Conservation (phyloP, 352 stramenopile species). For the Pythium sukuiense region DNA sequence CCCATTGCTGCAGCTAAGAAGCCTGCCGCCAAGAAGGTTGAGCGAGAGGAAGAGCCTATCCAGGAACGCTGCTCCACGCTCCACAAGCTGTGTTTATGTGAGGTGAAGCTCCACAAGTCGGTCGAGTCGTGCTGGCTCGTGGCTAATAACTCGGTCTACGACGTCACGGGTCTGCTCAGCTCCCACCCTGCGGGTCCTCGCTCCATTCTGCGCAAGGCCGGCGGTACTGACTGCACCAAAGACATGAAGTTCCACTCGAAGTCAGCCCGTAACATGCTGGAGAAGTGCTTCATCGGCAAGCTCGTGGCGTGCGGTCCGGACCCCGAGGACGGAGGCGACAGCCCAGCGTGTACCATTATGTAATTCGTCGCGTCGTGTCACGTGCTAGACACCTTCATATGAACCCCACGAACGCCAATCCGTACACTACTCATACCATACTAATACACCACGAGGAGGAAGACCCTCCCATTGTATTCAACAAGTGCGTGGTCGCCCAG, state of each 20-base stretch:
- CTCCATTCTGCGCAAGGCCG: constrained; percentile 81
- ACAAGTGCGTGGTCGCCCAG: not conserved
- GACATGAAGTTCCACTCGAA: constrained; percentile 88
- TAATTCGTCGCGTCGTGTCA: constrained; percentile 25
- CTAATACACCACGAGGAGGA: not conserved
- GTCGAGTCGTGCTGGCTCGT: constrained; percentile 95
- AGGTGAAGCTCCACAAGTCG: constrained; percentile 84
- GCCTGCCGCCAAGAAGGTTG: not conserved
- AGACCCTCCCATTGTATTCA: not conserved
- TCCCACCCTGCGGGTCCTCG: constrained; percentile 74
- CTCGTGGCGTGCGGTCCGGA: constrained; percentile 61
- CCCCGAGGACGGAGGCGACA: constrained; percentile 25
- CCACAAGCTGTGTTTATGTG: constrained; percentile 76
- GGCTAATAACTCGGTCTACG: constrained; percentile 83
- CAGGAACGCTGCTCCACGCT: constrained; percentile 48
- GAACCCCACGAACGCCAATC: not conserved
- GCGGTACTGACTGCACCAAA: constrained; percentile 64
- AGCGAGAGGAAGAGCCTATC: not conserved
- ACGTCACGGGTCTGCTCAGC: constrained; percentile 78
- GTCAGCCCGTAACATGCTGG: constrained; percentile 66
- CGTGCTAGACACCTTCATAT: not conserved
- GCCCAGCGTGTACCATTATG: constrained; percentile 74
- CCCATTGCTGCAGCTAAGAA: not conserved
- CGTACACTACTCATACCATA: not conserved
- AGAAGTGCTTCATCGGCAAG: constrained; percentile 83